A percentile compares a stretch with the other conserved stretches of the same genome.
phyloP scores from a whole-genome alignment of 257 asterid species.

The Solanum rostratum region DNA sequence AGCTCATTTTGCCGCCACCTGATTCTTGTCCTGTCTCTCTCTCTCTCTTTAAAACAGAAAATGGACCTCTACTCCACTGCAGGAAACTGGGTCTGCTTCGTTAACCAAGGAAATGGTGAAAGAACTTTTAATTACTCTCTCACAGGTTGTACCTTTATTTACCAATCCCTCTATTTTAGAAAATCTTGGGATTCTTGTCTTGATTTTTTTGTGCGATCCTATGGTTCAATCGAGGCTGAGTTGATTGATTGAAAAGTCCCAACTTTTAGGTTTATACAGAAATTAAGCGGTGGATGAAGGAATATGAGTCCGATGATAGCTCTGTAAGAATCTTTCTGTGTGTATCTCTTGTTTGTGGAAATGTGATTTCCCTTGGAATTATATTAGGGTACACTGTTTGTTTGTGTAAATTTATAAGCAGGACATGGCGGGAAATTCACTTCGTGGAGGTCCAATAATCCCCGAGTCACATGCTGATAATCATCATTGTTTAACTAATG shows the following conservation, averaged over 20 bases:
- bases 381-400: neutral
- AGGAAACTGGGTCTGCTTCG: slow-evolving; percentile 29
- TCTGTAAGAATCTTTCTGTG: slow-evolving; percentile 5
- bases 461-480: slow-evolving; percentile 13
- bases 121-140: slow-evolving; percentile 50
- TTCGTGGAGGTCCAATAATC: slow-evolving; percentile 1
- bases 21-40: neutral
- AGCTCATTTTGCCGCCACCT: neutral
- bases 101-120: slow-evolving; percentile 38
- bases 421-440: slow-evolving; percentile 26
- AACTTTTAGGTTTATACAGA: slow-evolving; percentile 39
- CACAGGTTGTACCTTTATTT: slow-evolving; percentile 29
- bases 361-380: neutral
- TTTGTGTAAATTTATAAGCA: slow-evolving; percentile 10
- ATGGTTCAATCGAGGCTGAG: neutral
- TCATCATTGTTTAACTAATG: slow-evolving; percentile 32
- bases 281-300: slow-evolving; percentile 48
- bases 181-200: neutral
- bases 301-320: slow-evolving; percentile 24
- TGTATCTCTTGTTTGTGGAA: neutral
- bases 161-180: neutral
- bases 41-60: neutral
- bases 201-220: neutral
- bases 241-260: neutral
- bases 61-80: neutral